Evolutionary conservation across 2,329 filamentous ascomycete species (phyloP).

Genomic region (Colletotrichum sp.): DNA sequence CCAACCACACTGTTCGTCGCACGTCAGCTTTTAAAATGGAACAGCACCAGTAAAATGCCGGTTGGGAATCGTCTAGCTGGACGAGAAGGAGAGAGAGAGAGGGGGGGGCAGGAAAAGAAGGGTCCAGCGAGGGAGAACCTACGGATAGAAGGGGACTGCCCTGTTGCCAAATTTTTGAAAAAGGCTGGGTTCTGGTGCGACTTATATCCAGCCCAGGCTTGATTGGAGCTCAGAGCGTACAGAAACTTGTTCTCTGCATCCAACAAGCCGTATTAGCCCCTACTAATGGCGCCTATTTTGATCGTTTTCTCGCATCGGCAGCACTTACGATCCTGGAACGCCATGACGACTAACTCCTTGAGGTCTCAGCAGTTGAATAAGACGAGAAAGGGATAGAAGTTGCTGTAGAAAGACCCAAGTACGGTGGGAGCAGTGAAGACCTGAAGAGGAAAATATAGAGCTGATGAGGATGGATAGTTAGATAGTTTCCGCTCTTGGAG

Average conservation of each 20-base stretch:
- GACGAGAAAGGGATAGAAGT: background rate
- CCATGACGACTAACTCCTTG: background rate
- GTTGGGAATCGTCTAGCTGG: background rate
- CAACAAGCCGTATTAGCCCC: background rate
- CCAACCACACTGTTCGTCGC: conserved; percentile 71
- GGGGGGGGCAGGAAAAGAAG: background rate
- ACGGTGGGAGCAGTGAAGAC: background rate
- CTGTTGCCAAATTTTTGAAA: conserved; percentile 69
- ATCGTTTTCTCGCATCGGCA: background rate
- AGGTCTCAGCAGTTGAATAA: background rate
- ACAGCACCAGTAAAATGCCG: background rate
- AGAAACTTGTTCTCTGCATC: conserved; percentile 60
- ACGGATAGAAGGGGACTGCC: conserved; percentile 70
- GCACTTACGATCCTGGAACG: conserved; percentile 15
- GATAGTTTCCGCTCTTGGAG: background rate
- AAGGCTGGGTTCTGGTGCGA: conserved; percentile 70
- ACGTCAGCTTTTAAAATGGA: background rate
- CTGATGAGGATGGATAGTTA: background rate
- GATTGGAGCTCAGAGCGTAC: conserved; percentile 70
- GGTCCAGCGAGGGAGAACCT: conserved; percentile 7
- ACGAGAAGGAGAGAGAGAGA: background rate
- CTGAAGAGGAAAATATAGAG: background rate
- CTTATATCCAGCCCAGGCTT: conserved; percentile 71
- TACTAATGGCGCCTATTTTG: background rate
- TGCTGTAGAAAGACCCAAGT: background rate